These are phyloP conservation scores for Ophiostoma sp. DNA, from an alignment of 2,329 filamentous ascomycete genomes.

Conservation along the genomic window DNA sequence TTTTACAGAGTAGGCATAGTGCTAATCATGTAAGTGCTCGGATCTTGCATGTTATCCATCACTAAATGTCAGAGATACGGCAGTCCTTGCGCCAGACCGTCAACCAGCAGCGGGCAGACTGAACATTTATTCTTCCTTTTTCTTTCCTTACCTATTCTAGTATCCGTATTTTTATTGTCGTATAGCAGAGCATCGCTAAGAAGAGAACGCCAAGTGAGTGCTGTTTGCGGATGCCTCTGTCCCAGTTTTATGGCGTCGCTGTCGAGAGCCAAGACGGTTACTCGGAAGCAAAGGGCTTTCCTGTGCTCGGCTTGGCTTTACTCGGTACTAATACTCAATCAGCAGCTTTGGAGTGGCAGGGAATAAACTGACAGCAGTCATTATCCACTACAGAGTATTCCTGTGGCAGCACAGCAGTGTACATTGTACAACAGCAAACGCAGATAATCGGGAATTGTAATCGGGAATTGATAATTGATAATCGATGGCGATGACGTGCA, in stretches of 20 bases:
- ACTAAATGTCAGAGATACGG: not conserved
- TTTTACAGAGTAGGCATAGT: not conserved
- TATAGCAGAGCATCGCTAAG: not conserved
- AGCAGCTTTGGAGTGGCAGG: not conserved
- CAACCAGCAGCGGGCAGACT: not conserved
- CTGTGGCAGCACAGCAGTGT: not conserved
- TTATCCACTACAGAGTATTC: not conserved
- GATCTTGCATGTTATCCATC: not conserved
- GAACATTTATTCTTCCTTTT: not conserved
- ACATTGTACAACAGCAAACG: not conserved
- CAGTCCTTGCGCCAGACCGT: not conserved
- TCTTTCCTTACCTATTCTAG: not conserved
- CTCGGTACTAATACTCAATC: too few relatives aligned
- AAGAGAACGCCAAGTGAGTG: not conserved
- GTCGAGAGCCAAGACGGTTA: not conserved
- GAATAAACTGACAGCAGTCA: not conserved
- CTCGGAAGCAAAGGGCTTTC: not conserved
- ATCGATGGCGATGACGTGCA: not conserved
- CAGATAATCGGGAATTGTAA: not conserved
- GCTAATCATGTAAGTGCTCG: not conserved
- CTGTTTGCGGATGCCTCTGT: conserved; percentile 7
- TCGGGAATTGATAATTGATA: not conserved
- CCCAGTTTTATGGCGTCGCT: not conserved
- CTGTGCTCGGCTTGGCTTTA: not conserved
- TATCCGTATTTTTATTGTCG: not conserved